Evolutionary conservation across 768 basidiomycete species (phyloP), one percentile per base, ranked within the genome.

Genomic region (Phlebiopsis flavidoalba): DNA sequence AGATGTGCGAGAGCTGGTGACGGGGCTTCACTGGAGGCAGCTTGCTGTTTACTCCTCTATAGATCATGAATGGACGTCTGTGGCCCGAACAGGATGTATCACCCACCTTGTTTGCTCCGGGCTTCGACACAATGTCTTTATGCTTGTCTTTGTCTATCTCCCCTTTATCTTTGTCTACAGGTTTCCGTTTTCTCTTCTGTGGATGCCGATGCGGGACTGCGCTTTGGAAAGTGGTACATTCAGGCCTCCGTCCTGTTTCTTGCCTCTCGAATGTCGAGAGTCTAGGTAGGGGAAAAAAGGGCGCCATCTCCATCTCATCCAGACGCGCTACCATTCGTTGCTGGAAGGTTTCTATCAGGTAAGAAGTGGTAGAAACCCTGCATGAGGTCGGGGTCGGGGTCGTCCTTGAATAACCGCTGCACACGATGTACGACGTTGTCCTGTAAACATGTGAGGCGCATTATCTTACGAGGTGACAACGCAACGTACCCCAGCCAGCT

Each of bases 281-380:
- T 66, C n/a, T 60, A 62, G 10, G 46, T 57, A 3, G n/a, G n/a
- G n/a, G n/a, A n/a, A 49, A 66, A 66, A 14, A 62, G 60, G 24
- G 64, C 58, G 1, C 54, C 54, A 26, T 68, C 65, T 24, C 64
- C 26, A 67, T 58, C 51, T 69, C 68, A 21, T 66, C 66, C 12
- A 69, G 51, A 8, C 63, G 61, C 53, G 64, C 68, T 19, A 67
- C 63, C 57, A 66, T 67, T 15, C 65, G 65, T 24, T 63, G 60
- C 55, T 66, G 64, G 4, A n/a, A 59, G 53, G 26, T 65, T 65
- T 36, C 64, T 60, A 26, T 70, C 86, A 0, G 88, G 87, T 77
- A 92, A 82, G 72, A 92, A 92, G 57, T 88, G 79, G 31, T 83
- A 79, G 65, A 93, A 91, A 62, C 89, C 89, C 51, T 83, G 79